Evolutionary conservation across 495 filamentous ascomycete species (phyloP).

Genomic region (Letharia columbiana): DNA sequence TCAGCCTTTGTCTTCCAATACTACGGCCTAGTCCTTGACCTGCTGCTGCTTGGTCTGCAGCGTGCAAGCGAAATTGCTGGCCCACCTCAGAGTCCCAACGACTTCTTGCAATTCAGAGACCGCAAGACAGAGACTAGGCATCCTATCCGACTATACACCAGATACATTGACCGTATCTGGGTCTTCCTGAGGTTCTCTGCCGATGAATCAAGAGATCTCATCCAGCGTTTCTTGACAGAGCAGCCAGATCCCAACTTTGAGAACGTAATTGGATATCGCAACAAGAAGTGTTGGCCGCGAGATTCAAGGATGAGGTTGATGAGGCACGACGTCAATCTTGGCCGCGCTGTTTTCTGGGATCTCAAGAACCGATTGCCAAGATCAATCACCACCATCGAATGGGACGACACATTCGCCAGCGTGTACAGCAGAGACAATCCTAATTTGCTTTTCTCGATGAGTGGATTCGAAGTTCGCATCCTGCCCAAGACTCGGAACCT

Average conservation of each 20-base stretch:
- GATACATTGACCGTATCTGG: constrained; percentile 98
- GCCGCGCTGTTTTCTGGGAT: constrained; percentile 98
- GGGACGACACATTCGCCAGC: constrained; percentile 98
- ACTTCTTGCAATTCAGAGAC: constrained; percentile 96
- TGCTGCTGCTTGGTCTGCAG: constrained; percentile 86
- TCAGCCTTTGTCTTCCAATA: constrained; percentile 99
- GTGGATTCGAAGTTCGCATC: constrained; percentile 94
- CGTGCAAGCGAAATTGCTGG: constrained; percentile 95
- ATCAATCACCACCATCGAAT: constrained; percentile 94
- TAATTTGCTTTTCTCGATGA: constrained; percentile 96
- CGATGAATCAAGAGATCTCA: constrained; percentile 90
- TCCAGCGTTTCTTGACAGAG: constrained; percentile 95
- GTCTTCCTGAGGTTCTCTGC: constrained; percentile 90
- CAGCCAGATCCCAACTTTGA: constrained; percentile 99
- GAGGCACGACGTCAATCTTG: constrained; percentile 98
- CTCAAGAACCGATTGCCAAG: constrained; percentile 93
- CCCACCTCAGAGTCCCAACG: constrained; percentile 91
- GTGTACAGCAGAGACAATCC: constrained; percentile 99
- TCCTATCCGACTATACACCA: constrained; percentile 91
- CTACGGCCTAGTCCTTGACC: constrained; percentile 92
- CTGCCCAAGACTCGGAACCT: constrained; percentile 91
- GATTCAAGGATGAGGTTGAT: constrained; percentile 97
- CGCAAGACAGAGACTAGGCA: constrained; percentile 83
- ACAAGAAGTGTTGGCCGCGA: constrained; percentile 99
- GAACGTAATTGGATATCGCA: constrained; percentile 97